Evolutionary conservation across 176 grass and related monocot genomes (phyloP), one percentile per base, ranked within the genome.

Genomic region (Carex myosuroides): DNA sequence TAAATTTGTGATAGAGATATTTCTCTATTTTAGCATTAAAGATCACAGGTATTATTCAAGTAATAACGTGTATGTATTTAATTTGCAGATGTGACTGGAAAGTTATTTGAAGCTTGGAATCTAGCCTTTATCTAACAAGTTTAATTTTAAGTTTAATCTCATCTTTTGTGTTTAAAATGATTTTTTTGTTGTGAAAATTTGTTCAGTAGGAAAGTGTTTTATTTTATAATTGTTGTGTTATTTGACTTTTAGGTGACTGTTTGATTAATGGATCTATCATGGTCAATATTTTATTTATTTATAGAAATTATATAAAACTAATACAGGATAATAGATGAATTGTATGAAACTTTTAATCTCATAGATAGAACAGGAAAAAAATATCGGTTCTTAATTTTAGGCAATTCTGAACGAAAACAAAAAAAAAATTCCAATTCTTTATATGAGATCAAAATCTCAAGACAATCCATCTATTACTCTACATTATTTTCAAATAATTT

Each of bases 101-200:
- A 55, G 46, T 14, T 14, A 3, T 30, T 4, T 13, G 11, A 76
- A 30, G 20, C 11, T 56, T 55, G 73, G 48, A 56, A 77, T 55
- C n/a, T 73, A 13, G 13, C 50, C 52, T 56, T 52, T 53, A 74
- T 74, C 70, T 12, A 73, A 73, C n/a, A 22, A 72, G 11, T 6
- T 20, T 53, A 14, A 50, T 12, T 48, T 46, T 24, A 24, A 13
- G 10, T 74, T 74, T 52, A 20, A n/a, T 70, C 66, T 70, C 3
- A 74, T 53, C 9, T 74, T 16, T 33, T 53, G 20, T 73, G 4
- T 24, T 53, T 6, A 1, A 30, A 22, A 77, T 77, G 22, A 26
- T 29, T 29, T 55, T 76, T 71, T 46, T 71, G 8, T 76, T 76
- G 72, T 55, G 72, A 55, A 76, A 7, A 55, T 16, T 76, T 76